Conservation (phyloP, 768 basidiomycete species). For the Leccinum sublutescens region DNA sequence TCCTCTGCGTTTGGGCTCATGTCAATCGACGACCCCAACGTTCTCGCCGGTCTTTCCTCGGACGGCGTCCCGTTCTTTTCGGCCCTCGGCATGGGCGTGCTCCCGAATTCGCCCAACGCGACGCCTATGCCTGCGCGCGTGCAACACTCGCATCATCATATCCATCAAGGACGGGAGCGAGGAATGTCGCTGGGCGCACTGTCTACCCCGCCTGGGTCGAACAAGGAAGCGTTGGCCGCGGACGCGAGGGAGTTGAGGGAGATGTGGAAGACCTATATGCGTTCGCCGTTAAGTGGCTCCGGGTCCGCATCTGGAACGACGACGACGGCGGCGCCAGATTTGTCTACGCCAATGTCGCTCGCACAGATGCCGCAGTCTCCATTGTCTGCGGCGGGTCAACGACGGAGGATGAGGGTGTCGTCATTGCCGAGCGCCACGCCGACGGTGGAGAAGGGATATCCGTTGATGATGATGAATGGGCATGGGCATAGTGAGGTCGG, state of each 20-base stretch:
- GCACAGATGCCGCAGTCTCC: slow-evolving; percentile 30
- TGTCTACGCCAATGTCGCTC: slow-evolving; percentile 7
- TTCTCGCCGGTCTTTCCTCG: slow-evolving; percentile 56
- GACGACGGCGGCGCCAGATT: slow-evolving; percentile 7
- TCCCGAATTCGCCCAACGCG: slow-evolving; percentile 42
- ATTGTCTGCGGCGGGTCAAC: slow-evolving; percentile 16
- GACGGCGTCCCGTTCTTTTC: slow-evolving; percentile 68
- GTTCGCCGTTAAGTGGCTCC: slow-evolving; percentile 57
- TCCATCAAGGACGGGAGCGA: slow-evolving; percentile 20
- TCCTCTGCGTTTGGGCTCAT: slow-evolving; percentile 71
- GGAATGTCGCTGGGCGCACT: slow-evolving; percentile 25
- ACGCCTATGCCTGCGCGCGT: slow-evolving; percentile 45
- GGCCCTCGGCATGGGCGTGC: slow-evolving; percentile 22
- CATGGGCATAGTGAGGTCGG: slow-evolving; percentile 15
- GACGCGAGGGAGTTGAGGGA: slow-evolving; percentile 56
- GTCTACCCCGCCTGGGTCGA: slow-evolving; percentile 32
- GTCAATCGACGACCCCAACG: slow-evolving; percentile 71
- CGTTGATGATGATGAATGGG: slow-evolving; percentile 18
- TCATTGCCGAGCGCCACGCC: slow-evolving; percentile 76
- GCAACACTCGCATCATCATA: slow-evolving; percentile 17
- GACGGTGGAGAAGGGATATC: slow-evolving; percentile 30
- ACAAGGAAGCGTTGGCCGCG: slow-evolving; percentile 29
- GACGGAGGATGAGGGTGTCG: slow-evolving; percentile 54
- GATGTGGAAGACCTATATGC: slow-evolving; percentile 74
- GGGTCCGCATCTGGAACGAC: not conserved